Conservation (phyloP, 345 rosid genomes). For the Hibiscus syriacus region DNA sequence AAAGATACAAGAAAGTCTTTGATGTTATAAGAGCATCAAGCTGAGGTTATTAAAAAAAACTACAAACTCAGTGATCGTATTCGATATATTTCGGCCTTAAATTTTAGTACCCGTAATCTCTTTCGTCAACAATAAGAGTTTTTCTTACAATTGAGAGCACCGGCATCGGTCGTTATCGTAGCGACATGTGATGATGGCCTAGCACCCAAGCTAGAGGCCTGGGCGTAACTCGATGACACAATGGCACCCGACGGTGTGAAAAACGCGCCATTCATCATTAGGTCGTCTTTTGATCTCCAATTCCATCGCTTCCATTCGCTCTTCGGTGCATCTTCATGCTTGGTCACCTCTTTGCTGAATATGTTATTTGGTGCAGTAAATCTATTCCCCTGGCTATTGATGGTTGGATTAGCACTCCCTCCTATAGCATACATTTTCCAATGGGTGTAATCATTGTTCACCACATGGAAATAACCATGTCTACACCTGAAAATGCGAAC, state of each 20-base stretch:
- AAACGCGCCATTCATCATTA: slow-evolving; percentile 66
- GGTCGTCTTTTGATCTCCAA: slow-evolving; percentile 76
- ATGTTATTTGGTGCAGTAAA: slow-evolving; percentile 51
- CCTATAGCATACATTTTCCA: slow-evolving; percentile 95
- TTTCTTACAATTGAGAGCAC: slow-evolving; percentile 54
- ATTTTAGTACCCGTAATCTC: neutral
- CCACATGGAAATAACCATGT: slow-evolving; percentile 85
- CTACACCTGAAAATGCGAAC: slow-evolving; percentile 45
- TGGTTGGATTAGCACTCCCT: slow-evolving; percentile 75
- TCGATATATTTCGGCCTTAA: neutral
- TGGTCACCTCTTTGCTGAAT: slow-evolving; percentile 74
- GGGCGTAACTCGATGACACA: slow-evolving; percentile 65
- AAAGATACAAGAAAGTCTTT: neutral
- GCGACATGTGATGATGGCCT: slow-evolving; percentile 66
- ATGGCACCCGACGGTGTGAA: slow-evolving; percentile 58
- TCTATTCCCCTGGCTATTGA: slow-evolving; percentile 82
- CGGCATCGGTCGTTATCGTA: slow-evolving; percentile 44
- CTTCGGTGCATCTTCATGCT: slow-evolving; percentile 64
- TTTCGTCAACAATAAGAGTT: slow-evolving; percentile 57
- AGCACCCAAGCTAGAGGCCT: slow-evolving; percentile 71
- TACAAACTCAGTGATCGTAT: neutral
- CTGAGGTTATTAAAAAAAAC: slow-evolving; percentile 39
- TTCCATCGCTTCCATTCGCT: slow-evolving; percentile 69
- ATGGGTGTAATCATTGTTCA: slow-evolving; percentile 83
- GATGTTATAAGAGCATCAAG: slow-evolving; percentile 38